phyloP scores from a whole-genome alignment of 139 green algal genomes.

The Ettlia oleoabundans region DNA sequence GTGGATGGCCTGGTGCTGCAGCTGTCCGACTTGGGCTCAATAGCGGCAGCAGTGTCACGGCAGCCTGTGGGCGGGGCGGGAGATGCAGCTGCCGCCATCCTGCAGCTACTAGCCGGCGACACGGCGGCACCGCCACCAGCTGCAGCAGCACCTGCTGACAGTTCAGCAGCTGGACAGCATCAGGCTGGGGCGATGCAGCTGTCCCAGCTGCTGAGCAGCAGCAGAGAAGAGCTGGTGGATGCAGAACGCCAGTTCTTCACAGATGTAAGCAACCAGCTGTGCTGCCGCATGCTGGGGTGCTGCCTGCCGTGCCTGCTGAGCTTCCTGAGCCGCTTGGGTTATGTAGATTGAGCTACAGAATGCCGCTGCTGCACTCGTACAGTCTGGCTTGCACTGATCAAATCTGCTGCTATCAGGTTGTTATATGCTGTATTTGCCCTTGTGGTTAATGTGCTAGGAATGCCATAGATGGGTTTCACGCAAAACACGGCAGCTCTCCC shows the following conservation, averaged over 20 bases:
- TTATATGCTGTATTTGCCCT: too few relatives aligned
- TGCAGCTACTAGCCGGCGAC: constrained; percentile 11
- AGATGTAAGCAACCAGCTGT: constrained; percentile 7
- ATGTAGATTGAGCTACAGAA: too few relatives aligned
- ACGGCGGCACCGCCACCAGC: not conserved
- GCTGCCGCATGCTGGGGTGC: not conserved
- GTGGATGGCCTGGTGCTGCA: constrained; percentile 47
- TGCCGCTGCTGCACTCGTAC: too few relatives aligned
- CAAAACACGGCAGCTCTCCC: too few relatives aligned
- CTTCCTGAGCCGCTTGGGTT: not conserved
- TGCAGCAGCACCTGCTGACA: constrained; percentile 1
- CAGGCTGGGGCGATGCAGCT: constrained; percentile 32
- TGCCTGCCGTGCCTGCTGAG: not conserved
- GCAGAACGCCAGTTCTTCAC: constrained; percentile 57
- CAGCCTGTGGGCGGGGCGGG: not conserved
- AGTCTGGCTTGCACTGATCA: too few relatives aligned
- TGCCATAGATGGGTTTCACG: too few relatives aligned
- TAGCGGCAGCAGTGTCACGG: not conserved
- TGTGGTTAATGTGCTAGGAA: too few relatives aligned
- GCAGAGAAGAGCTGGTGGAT: constrained; percentile 60
- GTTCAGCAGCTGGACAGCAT: constrained; percentile 9
- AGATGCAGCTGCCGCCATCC: not conserved
- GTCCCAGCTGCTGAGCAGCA: constrained; percentile 42
- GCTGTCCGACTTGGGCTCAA: constrained; percentile 39
- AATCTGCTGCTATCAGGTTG: too few relatives aligned